phyloP scores from a whole-genome alignment of 768 basidiomycete genomes.

The Obba rivulosa region DNA sequence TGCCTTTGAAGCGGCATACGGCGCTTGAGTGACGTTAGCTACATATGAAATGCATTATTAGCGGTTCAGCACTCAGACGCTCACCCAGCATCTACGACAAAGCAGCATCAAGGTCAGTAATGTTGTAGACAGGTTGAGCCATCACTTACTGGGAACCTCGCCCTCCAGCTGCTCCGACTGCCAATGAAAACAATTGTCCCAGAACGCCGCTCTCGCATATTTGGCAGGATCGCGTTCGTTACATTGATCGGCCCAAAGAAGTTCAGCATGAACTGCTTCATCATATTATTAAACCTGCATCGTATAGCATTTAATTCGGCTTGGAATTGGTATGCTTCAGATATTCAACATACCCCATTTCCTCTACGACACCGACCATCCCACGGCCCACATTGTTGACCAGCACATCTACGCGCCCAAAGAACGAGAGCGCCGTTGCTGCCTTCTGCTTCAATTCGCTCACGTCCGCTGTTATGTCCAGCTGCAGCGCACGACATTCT shows the following conservation, averaged over 20 bases:
- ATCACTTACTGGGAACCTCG: conserved; percentile 26
- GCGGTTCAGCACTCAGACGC: too few species aligned
- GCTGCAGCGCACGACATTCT: conserved; percentile 32
- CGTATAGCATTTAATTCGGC: neutral
- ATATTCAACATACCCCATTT: conserved; percentile 28
- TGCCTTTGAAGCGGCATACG: conserved; percentile 21
- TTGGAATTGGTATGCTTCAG: neutral
- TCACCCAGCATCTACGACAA: too few species aligned
- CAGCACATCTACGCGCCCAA: conserved; percentile 28
- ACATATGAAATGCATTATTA: neutral
- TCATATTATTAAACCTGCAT: neutral
- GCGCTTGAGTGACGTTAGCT: conserved; percentile 6
- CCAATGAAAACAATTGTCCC: conserved; percentile 31
- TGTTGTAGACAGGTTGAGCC: too few species aligned
- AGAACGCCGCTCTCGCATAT: conserved; percentile 25
- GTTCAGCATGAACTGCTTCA: conserved; percentile 22
- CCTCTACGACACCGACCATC: conserved; percentile 33
- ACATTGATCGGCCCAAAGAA: conserved; percentile 36
- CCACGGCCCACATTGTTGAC: conserved; percentile 42
- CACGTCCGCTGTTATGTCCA: conserved; percentile 42
- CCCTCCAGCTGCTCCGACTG: conserved; percentile 27
- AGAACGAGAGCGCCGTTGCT: conserved; percentile 25
- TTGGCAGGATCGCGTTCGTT: conserved; percentile 34
- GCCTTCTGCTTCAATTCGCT: conserved; percentile 29
- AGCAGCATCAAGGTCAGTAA: too few species aligned